A percentile compares a stretch with the other conserved stretches of the same genome.
These are phyloP conservation scores for Rhynchospora tenuis DNA, from an alignment of 176 grass and related monocot genomes.

Conservation along the genomic window DNA sequence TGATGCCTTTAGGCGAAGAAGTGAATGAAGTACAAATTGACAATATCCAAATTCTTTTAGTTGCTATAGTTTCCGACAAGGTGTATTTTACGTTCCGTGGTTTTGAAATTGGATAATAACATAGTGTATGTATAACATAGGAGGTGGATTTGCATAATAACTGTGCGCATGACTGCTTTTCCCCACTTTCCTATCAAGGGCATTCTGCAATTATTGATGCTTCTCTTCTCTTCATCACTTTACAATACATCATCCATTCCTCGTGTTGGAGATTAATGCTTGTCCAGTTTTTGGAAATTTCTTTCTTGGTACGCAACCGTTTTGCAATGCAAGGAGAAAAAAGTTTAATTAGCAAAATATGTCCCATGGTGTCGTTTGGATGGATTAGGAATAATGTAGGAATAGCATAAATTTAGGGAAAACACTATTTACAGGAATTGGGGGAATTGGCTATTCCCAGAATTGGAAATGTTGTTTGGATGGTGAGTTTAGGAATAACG, in stretches of 20 bases:
- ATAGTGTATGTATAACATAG: neutral
- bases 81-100: neutral
- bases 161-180: slow-evolving; percentile 3
- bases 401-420: too few relatives aligned
- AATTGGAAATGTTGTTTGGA: too few relatives aligned
- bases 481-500: too few relatives aligned
- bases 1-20: too few relatives aligned
- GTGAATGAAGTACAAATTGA: neutral
- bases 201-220: neutral
- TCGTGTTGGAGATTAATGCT: slow-evolving; percentile 7
- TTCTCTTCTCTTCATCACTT: neutral
- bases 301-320: slow-evolving; percentile 7
- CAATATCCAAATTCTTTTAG: neutral
- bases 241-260: slow-evolving; percentile 24
- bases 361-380: too few relatives aligned
- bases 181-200: slow-evolving; percentile 7
- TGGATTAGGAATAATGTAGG: too few relatives aligned
- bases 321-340: neutral
- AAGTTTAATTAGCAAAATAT: neutral
- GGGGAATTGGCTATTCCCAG: too few relatives aligned
- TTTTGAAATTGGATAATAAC: neutral
- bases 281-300: neutral
- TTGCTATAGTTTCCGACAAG: neutral
- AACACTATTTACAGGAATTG: too few relatives aligned
- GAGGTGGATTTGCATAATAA: neutral